Evolutionary conservation across 768 basidiomycete species (phyloP), one percentile per base, ranked within the genome.

Genomic region (Agaricus sinodeliciosus): DNA sequence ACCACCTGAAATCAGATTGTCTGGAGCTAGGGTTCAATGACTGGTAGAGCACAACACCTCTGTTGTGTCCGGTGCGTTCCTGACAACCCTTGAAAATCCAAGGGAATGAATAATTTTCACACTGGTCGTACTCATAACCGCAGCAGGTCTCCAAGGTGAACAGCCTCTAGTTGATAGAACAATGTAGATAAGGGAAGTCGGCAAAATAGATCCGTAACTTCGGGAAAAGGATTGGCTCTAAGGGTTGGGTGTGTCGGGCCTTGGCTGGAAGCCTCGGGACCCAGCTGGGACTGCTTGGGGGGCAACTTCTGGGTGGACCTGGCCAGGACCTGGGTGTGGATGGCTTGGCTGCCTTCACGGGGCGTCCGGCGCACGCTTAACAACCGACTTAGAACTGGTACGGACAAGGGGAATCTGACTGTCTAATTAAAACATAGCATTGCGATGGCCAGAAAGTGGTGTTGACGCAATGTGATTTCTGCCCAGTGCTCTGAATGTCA

Each of bases 381-480:
- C 79, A 77, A 81, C 72, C 72, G 61, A 82, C 76, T 82, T 78
- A 81, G 81, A 83, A 82, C 80, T 82, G 81, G 82, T 79, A 78
- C 78, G 80, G 82, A 83, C 81, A 79, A 79, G 81, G 82, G 81
- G 81, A 83, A 84, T 83, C 81, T 80, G 82, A 83, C 81, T 83
- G 82, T 83, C 80, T 83, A 83, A 84, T 82, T 83, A 82, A 82
- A 83, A 83, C 82, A 83, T 80, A 84, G 82, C 81, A 83, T 83
- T 83, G 80, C 74, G 77, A 82, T 80, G 79, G 78, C 72, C 79
- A 75, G 71, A 81, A 81, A 80, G 80, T 79, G 81, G 77, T 82
- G 81, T 82, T 81, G 81, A 82, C 80, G 72, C 80, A 81, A 82
- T 83, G 81, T 82, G 81, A 82, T 83, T 82, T 82, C 82, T 83